phyloP scores from a whole-genome alignment of 2,329 filamentous ascomycete genomes.

The Apiospora phragmitis region DNA sequence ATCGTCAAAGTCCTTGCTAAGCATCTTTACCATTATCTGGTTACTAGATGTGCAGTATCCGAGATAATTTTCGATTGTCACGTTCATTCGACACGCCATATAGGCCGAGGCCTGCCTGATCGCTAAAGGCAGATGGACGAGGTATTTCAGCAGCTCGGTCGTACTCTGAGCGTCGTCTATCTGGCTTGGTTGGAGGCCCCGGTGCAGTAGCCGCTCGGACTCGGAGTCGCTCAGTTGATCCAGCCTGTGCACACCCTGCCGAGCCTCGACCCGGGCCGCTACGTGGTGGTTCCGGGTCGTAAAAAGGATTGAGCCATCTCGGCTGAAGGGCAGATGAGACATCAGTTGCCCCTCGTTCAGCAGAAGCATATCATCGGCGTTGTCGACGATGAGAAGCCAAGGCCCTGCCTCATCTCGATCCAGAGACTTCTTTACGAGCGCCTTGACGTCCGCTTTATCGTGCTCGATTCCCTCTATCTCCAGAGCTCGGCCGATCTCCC shows the following conservation, averaged over 20 bases:
- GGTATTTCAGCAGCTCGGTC: background rate
- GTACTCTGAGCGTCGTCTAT: background rate
- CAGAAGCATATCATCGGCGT: background rate
- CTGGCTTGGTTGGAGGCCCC: background rate
- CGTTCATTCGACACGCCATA: background rate
- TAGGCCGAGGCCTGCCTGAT: background rate
- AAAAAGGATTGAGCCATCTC: background rate
- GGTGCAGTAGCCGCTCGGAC: background rate
- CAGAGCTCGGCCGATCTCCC: background rate
- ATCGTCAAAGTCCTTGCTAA: background rate
- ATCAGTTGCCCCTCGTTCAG: background rate
- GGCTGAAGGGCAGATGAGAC: background rate
- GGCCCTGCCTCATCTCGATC: too few species aligned
- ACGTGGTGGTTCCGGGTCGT: background rate
- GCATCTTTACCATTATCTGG: background rate
- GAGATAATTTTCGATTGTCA: background rate
- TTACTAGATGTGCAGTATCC: background rate
- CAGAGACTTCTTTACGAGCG: slow-evolving; percentile 23
- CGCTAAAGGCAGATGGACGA: background rate
- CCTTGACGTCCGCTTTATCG: background rate
- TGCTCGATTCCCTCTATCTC: background rate
- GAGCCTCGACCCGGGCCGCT: background rate
- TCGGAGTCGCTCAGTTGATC: background rate
- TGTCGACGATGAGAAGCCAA: too few species aligned
- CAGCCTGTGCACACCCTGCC: background rate